Conservation (phyloP, 371 early-diverging fungal genomes). For the Furculomyces boomerangus region DNA sequence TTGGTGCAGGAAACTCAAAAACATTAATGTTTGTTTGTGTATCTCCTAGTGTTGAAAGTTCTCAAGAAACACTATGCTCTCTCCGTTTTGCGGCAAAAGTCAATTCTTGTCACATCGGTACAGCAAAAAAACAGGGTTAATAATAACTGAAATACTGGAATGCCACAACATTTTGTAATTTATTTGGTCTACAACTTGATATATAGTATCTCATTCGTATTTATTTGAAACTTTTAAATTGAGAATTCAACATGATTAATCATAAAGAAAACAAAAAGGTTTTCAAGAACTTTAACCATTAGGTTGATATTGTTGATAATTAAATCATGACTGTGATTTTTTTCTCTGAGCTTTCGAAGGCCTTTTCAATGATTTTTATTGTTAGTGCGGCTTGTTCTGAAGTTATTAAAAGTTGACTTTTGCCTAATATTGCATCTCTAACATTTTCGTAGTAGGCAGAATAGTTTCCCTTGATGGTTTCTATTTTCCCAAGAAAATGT, state of each 20-base stretch:
- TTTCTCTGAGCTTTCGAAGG: constrained; percentile 31
- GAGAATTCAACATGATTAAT: too few relatives aligned
- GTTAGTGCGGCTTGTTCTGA: constrained; percentile 46
- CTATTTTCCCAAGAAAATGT: constrained; percentile 35
- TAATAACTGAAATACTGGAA: too few relatives aligned
- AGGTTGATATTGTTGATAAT: too few relatives aligned
- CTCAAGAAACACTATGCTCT: constrained; percentile 81
- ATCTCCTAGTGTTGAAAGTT: constrained; percentile 48
- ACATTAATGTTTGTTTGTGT: constrained; percentile 98
- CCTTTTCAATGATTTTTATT: constrained; percentile 48
- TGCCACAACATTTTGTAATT: too few relatives aligned
- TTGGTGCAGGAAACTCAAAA: constrained; percentile 79
- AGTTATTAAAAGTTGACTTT: constrained; percentile 30
- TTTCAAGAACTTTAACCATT: too few relatives aligned
- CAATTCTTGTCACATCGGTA: constrained; percentile 53
- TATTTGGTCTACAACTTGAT: too few relatives aligned
- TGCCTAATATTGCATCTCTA: constrained; percentile 33
- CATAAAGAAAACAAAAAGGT: too few relatives aligned
- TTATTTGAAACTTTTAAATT: too few relatives aligned
- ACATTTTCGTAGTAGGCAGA: constrained; percentile 44
- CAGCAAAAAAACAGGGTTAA: too few relatives aligned
- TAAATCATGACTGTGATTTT: background rate
- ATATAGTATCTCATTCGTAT: too few relatives aligned
- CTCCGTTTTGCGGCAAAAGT: constrained; percentile 94
- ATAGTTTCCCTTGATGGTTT: constrained; percentile 38